These are phyloP conservation scores for Salvia hispanica DNA, from an alignment of 257 asterid genomes.

Conservation along the genomic window DNA sequence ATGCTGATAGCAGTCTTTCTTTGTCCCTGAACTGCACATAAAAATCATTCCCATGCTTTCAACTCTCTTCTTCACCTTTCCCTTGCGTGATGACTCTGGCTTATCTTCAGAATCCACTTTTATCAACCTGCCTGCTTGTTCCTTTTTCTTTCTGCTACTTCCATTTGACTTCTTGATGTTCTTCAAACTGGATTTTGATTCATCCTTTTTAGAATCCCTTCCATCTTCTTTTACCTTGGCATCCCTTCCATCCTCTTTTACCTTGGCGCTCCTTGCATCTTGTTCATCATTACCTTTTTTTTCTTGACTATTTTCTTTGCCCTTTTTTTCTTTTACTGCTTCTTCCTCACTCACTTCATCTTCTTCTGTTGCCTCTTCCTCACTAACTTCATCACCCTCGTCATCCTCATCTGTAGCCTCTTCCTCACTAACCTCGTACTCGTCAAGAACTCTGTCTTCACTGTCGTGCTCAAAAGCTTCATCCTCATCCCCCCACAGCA, in stretches of 20 bases:
- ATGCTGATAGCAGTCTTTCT: constrained; percentile 73
- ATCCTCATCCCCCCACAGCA: constrained; percentile 35
- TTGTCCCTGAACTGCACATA: constrained; percentile 88
- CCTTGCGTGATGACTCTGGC: constrained; percentile 53
- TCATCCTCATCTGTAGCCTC: constrained; percentile 34
- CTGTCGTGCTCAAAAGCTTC: constrained; percentile 32
- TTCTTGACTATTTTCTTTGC: constrained; percentile 27
- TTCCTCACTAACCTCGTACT: constrained; percentile 39
- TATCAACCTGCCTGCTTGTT: constrained; percentile 29
- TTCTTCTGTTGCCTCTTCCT: constrained; percentile 29
- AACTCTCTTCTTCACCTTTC: constrained; percentile 47
- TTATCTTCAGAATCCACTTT: constrained; percentile 45
- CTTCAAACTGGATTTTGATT: constrained; percentile 44
- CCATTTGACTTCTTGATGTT: constrained; percentile 37
- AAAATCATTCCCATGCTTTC: constrained; percentile 93
- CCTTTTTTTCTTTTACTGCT: constrained; percentile 21
- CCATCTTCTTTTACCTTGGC: constrained; percentile 34
- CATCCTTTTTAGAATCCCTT: constrained; percentile 30
- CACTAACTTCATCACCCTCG: constrained; percentile 32
- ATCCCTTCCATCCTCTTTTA: constrained; percentile 29
- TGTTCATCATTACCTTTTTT: constrained; percentile 27
- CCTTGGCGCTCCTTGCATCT: constrained; percentile 22
- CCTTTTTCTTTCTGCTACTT: constrained; percentile 32
- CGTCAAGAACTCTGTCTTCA: constrained; percentile 37
- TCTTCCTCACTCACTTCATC: constrained; percentile 33